Percentiles rank a stretch among this genome's conserved stretches.
Conservation (phyloP, 2,329 filamentous ascomycete genomes). For the Didymella keratinophila region DNA sequence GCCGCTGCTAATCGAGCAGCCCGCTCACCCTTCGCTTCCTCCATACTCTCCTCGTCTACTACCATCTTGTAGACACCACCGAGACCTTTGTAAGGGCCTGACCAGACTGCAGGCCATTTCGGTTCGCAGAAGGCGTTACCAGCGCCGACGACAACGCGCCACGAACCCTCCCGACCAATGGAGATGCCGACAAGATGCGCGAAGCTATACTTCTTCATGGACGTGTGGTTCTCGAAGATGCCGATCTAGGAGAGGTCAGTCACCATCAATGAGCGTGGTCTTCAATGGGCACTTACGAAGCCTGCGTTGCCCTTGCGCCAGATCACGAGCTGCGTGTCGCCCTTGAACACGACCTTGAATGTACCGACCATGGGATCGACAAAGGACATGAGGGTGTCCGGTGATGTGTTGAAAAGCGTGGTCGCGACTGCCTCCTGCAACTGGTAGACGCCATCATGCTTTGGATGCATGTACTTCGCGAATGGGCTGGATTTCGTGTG, state of each 20-base stretch:
- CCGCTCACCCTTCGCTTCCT: constrained; percentile 3
- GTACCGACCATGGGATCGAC: constrained; percentile 20
- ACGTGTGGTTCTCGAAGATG: constrained; percentile 23
- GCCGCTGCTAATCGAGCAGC: constrained; percentile 14
- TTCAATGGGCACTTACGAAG: constrained; percentile 17
- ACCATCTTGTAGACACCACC: constrained; percentile 26
- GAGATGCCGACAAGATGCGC: constrained; percentile 28
- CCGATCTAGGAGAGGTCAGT: constrained; percentile 23
- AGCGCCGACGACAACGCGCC: constrained; percentile 24
- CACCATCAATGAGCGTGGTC: neutral
- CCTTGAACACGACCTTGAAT: constrained; percentile 28
- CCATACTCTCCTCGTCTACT: constrained; percentile 23
- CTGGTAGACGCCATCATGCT: constrained; percentile 2
- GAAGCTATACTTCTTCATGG: constrained; percentile 23
- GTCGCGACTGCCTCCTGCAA: constrained; percentile 31
- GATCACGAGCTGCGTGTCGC: constrained; percentile 24
- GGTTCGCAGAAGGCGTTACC: constrained; percentile 23
- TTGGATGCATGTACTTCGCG: constrained; percentile 4
- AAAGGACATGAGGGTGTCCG: constrained; percentile 16
- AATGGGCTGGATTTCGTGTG: constrained; percentile 25
- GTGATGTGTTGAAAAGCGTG: constrained; percentile 20
- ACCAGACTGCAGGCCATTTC: constrained; percentile 30
- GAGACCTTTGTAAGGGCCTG: constrained; percentile 26
- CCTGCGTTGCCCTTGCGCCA: constrained; percentile 33
- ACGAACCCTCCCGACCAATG: constrained; percentile 31